Evolutionary conservation across 345 rosid genomes (phyloP), one percentile per base, ranked within the genome.

Genomic region (Nasturtium officinale): DNA sequence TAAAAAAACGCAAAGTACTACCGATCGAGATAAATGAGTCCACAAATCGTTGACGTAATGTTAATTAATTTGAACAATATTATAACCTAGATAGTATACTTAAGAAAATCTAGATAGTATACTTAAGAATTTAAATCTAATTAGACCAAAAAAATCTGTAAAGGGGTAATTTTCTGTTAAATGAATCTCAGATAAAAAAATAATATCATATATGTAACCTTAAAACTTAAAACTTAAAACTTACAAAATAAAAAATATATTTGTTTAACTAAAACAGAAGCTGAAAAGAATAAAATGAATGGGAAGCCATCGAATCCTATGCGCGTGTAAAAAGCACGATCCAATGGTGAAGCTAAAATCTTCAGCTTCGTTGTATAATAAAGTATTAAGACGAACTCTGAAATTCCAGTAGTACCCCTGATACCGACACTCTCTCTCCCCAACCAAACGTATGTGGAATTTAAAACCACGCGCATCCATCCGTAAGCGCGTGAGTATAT

Each of bases 271-370:
- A 20, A 55, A 65, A 65, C 30, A 65, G 46, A 67, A 50, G 54
- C 33, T 16, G 2, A 9, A 5, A 43, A 6, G 25, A 42, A 53
- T 29, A 25, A 9, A 45, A 5, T 30, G 17, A 65, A 63, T 33
- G 10, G 69, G 0, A 9, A 5, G 8, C n/a, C 46, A 61, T 40
- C 80, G 76, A 77, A 77, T 77, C 72, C 76, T 63, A 77, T 64
- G 80, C 67, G 72, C 67, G 72, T 37, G 61, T 70, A 72, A 37
- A 11, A 18, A 1, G 3, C 71, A 76, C 71, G 79, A 54, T 1
- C 76, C 80, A 65, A 64, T 77, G 61, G 38, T 15, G 30, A 57
- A 71, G 48, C 72, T 29, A 20, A 56, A 46, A 37, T 48, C 54
- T 35, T 37, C 54, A 47, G 72, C 75, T 63, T 54, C 76, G 71